phyloP scores from a whole-genome alignment of 208 protist genomes.

The Hexamita inflata region DNA sequence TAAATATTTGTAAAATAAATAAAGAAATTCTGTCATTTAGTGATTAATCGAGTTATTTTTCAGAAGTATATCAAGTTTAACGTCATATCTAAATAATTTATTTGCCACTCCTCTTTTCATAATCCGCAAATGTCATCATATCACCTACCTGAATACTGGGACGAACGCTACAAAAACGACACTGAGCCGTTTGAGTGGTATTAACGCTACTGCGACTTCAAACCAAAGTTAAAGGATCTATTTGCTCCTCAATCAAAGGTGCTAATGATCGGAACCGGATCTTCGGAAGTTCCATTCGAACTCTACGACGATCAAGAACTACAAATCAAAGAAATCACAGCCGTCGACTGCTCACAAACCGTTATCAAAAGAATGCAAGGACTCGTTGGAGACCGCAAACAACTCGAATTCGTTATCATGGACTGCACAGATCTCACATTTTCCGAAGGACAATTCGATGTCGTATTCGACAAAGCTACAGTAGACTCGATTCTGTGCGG shows the following conservation, averaged over 20 bases:
- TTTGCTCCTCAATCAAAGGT: background rate
- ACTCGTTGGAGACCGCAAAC: conserved; percentile 3
- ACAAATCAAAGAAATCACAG: conserved; percentile 3
- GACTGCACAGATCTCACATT: background rate
- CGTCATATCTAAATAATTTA: too few species aligned
- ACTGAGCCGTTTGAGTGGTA: conserved; percentile 23
- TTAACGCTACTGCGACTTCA: conserved; percentile 1
- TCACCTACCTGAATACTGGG: conserved; percentile 28
- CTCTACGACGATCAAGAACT: conserved; percentile 17
- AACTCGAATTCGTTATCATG: background rate
- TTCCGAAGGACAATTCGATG: background rate
- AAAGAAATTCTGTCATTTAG: too few species aligned
- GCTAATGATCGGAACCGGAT: background rate
- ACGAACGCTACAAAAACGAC: conserved; percentile 8
- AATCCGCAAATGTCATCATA: conserved; percentile 25
- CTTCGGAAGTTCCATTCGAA: conserved; percentile 13
- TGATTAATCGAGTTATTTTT: too few species aligned
- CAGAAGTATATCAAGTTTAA: too few species aligned
- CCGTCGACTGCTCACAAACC: background rate
- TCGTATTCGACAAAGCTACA: conserved; percentile 17
- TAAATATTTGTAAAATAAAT: too few species aligned
- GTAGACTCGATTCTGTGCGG: conserved; percentile 14
- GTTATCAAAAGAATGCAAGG: conserved; percentile 3
- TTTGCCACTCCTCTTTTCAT: too few species aligned
- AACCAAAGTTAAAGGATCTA: conserved; percentile 4